Conservation (phyloP, 2,329 filamentous ascomycete species). For the Diaporthe ilicicola region DNA sequence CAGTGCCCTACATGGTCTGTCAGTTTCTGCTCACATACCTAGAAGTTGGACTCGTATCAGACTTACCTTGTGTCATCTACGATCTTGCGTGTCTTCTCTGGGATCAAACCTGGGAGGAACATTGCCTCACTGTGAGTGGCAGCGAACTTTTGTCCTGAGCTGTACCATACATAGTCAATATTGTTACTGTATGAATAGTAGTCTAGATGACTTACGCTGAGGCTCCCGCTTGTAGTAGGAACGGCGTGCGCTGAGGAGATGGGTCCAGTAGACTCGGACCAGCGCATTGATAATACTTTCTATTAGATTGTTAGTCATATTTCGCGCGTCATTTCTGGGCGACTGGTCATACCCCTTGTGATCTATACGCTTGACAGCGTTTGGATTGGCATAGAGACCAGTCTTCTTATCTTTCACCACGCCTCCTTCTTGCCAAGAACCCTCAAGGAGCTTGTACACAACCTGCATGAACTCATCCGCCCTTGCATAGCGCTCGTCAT, state of each 20-base stretch:
- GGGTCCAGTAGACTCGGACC: constrained; percentile 25
- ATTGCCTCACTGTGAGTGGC: constrained; percentile 27
- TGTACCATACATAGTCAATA: background rate
- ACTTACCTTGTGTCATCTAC: constrained; percentile 16
- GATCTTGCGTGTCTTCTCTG: constrained; percentile 10
- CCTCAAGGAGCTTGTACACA: constrained; percentile 64
- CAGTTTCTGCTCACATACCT: background rate
- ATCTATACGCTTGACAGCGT: constrained; percentile 4
- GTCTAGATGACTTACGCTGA: background rate
- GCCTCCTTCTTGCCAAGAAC: constrained; percentile 15
- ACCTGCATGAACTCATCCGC: constrained; percentile 72
- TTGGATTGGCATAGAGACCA: background rate
- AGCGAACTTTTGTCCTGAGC: constrained; percentile 21
- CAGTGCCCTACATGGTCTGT: background rate
- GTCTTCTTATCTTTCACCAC: constrained; percentile 12
- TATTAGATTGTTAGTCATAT: background rate
- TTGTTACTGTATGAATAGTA: no score
- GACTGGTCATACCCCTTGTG: background rate
- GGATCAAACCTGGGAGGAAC: constrained; percentile 21
- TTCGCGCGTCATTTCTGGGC: background rate
- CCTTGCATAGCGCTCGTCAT: constrained; percentile 71
- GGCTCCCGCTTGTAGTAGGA: constrained; percentile 26
- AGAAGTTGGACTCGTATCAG: no score
- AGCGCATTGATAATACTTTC: constrained; percentile 28
- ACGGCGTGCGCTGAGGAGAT: constrained; percentile 29